Evolutionary conservation across 345 rosid species (phyloP).

Genomic region (Gynandropsis gynandra): DNA sequence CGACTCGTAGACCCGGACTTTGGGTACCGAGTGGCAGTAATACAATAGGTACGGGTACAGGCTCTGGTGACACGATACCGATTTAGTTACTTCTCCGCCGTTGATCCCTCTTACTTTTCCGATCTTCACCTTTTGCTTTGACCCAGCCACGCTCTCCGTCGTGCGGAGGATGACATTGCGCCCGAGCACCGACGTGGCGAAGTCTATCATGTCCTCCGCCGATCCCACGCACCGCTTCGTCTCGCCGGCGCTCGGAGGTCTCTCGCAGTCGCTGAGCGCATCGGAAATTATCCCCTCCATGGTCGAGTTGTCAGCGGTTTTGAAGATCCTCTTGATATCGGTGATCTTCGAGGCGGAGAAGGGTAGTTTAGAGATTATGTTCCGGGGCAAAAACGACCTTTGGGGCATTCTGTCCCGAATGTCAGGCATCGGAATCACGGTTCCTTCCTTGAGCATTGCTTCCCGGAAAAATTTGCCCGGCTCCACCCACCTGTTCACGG

Average conservation of each 20-base stretch:
- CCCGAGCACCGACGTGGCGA: slow-evolving; percentile 55
- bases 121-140: slow-evolving; percentile 42
- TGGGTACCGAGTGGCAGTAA: slow-evolving; percentile 83
- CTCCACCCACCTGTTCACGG: slow-evolving; percentile 62
- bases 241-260: slow-evolving; percentile 62
- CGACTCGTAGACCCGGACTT: slow-evolving; percentile 69
- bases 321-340: slow-evolving; percentile 44
- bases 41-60: slow-evolving; percentile 64
- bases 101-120: slow-evolving; percentile 56
- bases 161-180: slow-evolving; percentile 45
- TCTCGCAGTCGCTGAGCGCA: slow-evolving; percentile 58
- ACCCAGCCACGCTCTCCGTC: slow-evolving; percentile 49
- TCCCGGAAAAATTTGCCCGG: slow-evolving; percentile 88
- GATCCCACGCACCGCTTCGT: slow-evolving; percentile 71
- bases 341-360: slow-evolving; percentile 39
- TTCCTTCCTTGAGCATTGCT: slow-evolving; percentile 45
- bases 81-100: slow-evolving; percentile 55
- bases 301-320: slow-evolving; percentile 55
- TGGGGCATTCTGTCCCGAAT: slow-evolving; percentile 77
- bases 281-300: slow-evolving; percentile 45
- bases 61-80: slow-evolving; percentile 80
- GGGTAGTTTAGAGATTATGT: slow-evolving; percentile 47
- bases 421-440: slow-evolving; percentile 72
- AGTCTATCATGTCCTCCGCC: slow-evolving; percentile 76
- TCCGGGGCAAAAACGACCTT: slow-evolving; percentile 79